Evolutionary conservation across 2,329 filamentous ascomycete species (phyloP).

Genomic region (Juglanconis oblonga): DNA sequence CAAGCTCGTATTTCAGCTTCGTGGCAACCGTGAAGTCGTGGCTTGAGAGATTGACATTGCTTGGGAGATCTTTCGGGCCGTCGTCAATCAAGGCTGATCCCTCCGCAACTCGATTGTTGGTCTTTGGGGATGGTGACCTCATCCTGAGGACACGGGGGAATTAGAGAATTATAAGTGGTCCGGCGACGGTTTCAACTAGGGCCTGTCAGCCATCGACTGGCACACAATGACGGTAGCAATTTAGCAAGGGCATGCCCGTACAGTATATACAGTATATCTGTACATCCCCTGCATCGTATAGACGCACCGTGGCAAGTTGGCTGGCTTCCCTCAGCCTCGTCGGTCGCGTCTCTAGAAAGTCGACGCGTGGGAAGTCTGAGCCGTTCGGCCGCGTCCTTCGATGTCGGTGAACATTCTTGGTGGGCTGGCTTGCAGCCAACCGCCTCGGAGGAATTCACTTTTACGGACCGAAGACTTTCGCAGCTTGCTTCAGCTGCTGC

Average conservation of each 20-base stretch:
- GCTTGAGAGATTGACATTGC: neutral
- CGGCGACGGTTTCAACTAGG: neutral
- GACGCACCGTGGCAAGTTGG: no score
- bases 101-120: neutral
- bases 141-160: neutral
- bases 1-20: neutral
- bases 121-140: conserved; percentile 8
- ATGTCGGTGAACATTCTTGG: no score
- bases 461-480: no score
- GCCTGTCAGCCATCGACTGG: no score
- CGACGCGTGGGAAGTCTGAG: neutral
- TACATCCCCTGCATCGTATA: neutral
- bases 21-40: neutral
- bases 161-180: neutral
- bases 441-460: no score
- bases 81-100: conserved; percentile 10
- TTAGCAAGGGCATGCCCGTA: neutral
- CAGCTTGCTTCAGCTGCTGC: no score
- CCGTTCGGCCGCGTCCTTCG: no score
- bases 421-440: no score
- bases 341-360: neutral
- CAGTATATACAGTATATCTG: neutral
- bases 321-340: neutral
- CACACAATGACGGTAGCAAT: neutral
- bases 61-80: neutral